Base-by-base conservation (phyloP, 768 basidiomycete species). In the Lyophyllum shimeji region DNA sequence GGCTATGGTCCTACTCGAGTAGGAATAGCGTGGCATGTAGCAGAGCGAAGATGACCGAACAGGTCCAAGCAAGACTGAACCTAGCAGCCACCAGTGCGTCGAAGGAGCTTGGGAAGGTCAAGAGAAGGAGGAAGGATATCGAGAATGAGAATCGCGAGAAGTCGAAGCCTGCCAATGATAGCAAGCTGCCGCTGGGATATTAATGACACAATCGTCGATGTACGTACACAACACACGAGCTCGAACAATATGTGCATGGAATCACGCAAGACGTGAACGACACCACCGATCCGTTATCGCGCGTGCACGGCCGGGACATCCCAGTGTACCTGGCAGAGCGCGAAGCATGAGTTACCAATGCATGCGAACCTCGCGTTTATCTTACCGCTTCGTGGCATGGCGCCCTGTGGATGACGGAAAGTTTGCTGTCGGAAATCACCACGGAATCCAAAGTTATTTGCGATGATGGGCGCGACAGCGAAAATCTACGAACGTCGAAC, bases 151-250 rank as follows among this genome's bases (percentile, higher is more conserved):
- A 27, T 6, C 1, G 34, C 37, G 8, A 44, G 50, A 55, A 50
- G 50, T 8, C 21, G 33, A 48, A 47, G 44, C 52, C 9, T 4
- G 9, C 9, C 29, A 29, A 7, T 18, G 37, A 27, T 33, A 37
- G 42, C 15, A 29, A 52, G 51, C 47, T 48, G 29, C 5, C 29
- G 2, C 17, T 29, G 29, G 4, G 18, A 51, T 49, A 52, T 55
- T 52, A 59, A 55, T 56, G 54, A 46, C 46, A 48, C 54, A 24
- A 56, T 43, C 21, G 23, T 46, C 17, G 7, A 23, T 23, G 45
- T 59, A 59, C 58, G 58, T 59, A 59, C 29, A 29, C 9, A 9
- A 29, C 9, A 9, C 40, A 34, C 40, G 51, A 50, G 53, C 53
- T 21, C 50, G 48, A 44, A 27, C n/a, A 46, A 18, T n/a, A n/a